Evolutionary conservation across 306 rosid species (phyloP), one percentile per base, ranked within the genome.

Genomic region (Malus asiatica): DNA sequence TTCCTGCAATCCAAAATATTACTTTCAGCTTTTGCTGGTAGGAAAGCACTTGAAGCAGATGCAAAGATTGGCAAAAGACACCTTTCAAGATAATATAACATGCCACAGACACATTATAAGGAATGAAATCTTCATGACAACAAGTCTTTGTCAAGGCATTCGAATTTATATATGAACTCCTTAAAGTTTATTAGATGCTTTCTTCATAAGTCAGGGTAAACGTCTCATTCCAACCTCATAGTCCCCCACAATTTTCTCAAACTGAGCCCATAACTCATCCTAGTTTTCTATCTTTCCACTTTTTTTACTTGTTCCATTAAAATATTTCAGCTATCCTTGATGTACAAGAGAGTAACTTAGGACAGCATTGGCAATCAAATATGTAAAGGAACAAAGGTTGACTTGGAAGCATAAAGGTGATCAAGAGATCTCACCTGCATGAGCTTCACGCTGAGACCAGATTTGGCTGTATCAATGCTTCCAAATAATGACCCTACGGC

Each of bases 401-500:
- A 51, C 46, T 75, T 48, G 61, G 61, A 70, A 19, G 15, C n/a
- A 66, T 52, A 53, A 71, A 12, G 30, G 38, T 16, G 20, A 74
- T 59, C 51, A 42, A 81, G 73, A 44, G 68, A 78, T 35, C 72
- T 68, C 76, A 86, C 98, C 96, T 92, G 97, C 97, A 95, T 95
- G 72, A 95, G 90, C 84, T 90, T 95, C 83, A 92, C 79, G 11
- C 81, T 81, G 62, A 95, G 90, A 84, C 83, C 79, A 55, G 93
- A 92, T 83, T 86, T 92, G 60, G 98, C 87, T 33, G 77, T 83
- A 82, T 88, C 92, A 58, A 76, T 35, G 85, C 86, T 88, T 85
- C 95, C 98, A 87, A 95, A 95, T 66, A 95, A 77, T 76, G 93
- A 90, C 63, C 98, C 98, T 94, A 72, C 62, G 58, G 73, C 77